Conservation (phyloP, 352 stramenopile genomes). For the Saprolegnia parasitica region DNA sequence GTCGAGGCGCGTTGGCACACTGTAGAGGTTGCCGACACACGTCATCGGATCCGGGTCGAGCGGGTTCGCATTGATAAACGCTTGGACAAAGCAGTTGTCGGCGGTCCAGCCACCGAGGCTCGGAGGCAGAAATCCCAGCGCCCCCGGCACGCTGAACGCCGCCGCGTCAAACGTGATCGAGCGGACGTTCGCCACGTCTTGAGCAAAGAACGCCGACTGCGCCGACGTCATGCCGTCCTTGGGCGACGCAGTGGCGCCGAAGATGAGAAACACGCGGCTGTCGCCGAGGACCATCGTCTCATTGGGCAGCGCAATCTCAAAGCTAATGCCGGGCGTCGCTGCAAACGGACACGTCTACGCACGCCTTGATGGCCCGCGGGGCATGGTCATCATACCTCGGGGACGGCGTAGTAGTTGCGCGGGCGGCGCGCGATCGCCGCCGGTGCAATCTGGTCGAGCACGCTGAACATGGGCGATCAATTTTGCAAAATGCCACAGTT, state of each 20-base stretch:
- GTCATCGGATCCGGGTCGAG: slow-evolving; percentile 64
- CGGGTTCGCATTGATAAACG: slow-evolving; percentile 55
- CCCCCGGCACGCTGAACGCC: slow-evolving; percentile 50
- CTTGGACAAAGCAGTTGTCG: slow-evolving; percentile 51
- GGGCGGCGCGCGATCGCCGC: not conserved
- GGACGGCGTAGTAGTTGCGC: not conserved
- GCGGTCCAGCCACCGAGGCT: slow-evolving; percentile 43
- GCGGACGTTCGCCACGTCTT: slow-evolving; percentile 44
- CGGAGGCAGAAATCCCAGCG: slow-evolving; percentile 56
- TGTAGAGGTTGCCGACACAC: slow-evolving; percentile 57
- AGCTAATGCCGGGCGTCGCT: not conserved
- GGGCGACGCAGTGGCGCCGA: slow-evolving; percentile 36
- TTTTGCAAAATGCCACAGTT: not conserved
- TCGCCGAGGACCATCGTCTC: slow-evolving; percentile 33
- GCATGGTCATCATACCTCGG: not conserved
- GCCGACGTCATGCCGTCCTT: slow-evolving; percentile 53
- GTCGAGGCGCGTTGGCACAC: slow-evolving; percentile 41
- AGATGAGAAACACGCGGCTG: slow-evolving; percentile 60
- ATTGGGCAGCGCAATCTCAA: not conserved
- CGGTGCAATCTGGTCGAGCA: not conserved
- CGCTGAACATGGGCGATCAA: not conserved
- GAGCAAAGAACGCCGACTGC: slow-evolving; percentile 55
- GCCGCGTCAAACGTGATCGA: slow-evolving; percentile 63
- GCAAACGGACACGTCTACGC: not conserved
- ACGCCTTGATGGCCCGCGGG: not conserved